phyloP scores from a whole-genome alignment of 805 yeast species.

The Saccharomyces eubayanus region DNA sequence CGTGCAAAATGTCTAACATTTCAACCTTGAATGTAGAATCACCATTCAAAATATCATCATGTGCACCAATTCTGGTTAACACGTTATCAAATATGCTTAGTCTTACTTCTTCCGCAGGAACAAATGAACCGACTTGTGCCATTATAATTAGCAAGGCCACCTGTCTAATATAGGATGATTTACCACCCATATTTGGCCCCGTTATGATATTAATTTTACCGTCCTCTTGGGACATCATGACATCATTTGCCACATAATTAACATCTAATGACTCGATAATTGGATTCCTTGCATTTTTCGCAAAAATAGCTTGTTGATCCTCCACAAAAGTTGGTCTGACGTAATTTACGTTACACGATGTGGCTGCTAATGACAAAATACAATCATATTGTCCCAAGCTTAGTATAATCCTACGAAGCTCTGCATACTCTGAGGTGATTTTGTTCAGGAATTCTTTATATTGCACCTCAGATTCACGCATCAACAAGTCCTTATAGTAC shows the following conservation, averaged over 20 bases:
- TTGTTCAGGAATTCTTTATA: slow-evolving; percentile 29
- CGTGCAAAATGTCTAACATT: slow-evolving; percentile 89
- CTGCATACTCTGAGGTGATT: slow-evolving; percentile 34
- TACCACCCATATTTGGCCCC: slow-evolving; percentile 59
- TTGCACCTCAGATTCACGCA: slow-evolving; percentile 21
- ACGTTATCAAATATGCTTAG: slow-evolving; percentile 60
- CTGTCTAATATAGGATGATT: slow-evolving; percentile 49
- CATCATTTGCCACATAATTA: slow-evolving; percentile 59
- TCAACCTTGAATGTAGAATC: slow-evolving; percentile 90
- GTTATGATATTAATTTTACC: slow-evolving; percentile 55
- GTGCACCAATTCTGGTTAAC: slow-evolving; percentile 68
- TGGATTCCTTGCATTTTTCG: slow-evolving; percentile 58
- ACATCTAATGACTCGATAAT: slow-evolving; percentile 45
- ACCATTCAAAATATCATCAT: slow-evolving; percentile 65
- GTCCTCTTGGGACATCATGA: slow-evolving; percentile 38
- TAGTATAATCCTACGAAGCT: slow-evolving; percentile 37
- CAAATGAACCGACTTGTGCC: slow-evolving; percentile 51
- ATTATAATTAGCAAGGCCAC: slow-evolving; percentile 41
- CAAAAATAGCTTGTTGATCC: slow-evolving; percentile 37
- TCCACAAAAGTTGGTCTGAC: slow-evolving; percentile 45
- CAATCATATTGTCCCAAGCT: slow-evolving; percentile 56
- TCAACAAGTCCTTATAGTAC: slow-evolving; percentile 48
- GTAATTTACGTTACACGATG: slow-evolving; percentile 42
- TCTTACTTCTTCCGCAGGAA: slow-evolving; percentile 43
- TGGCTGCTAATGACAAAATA: slow-evolving; percentile 54